A percentile compares a stretch with the other conserved stretches of the same genome.
Conservation (phyloP, 768 basidiomycete species). For the Russula sp. region DNA sequence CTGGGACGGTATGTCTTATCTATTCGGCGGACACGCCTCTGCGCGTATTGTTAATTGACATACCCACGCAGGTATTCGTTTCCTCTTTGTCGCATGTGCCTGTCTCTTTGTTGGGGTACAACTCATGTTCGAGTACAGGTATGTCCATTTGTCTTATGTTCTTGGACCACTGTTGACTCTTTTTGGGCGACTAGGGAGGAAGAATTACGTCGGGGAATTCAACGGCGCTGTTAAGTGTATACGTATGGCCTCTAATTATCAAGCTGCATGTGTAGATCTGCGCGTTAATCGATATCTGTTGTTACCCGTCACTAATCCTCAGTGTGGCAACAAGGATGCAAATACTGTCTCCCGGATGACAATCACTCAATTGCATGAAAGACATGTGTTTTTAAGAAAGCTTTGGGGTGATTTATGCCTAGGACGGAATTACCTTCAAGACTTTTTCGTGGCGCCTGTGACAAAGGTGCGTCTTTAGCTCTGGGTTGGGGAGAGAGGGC, state of each 20-base stretch:
- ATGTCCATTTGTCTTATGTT: slow-evolving; percentile 24
- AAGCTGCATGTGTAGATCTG: background rate
- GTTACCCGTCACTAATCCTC: background rate
- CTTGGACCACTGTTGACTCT: background rate
- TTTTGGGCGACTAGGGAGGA: slow-evolving; percentile 25
- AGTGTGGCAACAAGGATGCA: background rate
- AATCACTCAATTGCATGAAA: no score
- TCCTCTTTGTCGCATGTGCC: slow-evolving; percentile 49
- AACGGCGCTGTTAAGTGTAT: slow-evolving; percentile 14
- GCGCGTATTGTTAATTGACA: background rate
- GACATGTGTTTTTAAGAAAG: no score
- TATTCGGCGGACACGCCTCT: background rate
- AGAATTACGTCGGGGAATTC: slow-evolving; percentile 25
- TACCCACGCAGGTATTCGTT: slow-evolving; percentile 46
- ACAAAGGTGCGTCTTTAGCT: no score
- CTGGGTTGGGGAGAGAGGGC: no score
- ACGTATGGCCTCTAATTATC: background rate
- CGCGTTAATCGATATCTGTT: background rate
- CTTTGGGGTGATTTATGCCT: no score
- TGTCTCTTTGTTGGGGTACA: slow-evolving; percentile 80
- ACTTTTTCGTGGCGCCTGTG: no score
- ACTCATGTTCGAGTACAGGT: slow-evolving; percentile 96
- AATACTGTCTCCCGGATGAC: no score
- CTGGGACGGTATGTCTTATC: slow-evolving; percentile 44
- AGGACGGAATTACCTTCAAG: no score